Evolutionary conservation across 1,284 basidiomycete species (phyloP).

Genomic region (Puccinia hordei): DNA sequence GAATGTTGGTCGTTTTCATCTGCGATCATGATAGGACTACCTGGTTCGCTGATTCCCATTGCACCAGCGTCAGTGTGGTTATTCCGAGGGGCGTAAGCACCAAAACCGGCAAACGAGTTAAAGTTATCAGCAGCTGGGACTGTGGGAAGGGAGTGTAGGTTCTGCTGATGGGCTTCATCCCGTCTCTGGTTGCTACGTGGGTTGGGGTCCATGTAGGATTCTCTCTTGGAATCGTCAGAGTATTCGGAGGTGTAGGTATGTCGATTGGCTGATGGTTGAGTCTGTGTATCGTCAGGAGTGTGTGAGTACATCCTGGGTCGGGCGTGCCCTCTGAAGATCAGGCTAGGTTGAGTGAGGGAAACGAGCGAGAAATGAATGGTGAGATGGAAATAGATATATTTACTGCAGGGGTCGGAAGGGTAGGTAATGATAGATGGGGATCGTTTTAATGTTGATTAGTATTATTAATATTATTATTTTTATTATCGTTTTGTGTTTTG

Average conservation of each 20-base stretch:
- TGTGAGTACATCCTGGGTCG: conserved; percentile 16
- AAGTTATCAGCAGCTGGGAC: conserved; percentile 31
- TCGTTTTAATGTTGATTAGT: too few species aligned
- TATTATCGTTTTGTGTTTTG: too few species aligned
- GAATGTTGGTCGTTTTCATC: conserved; percentile 50
- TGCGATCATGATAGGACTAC: conserved; percentile 49
- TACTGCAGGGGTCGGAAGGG: too few species aligned
- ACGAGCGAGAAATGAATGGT: too few species aligned
- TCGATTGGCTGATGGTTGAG: conserved; percentile 15
- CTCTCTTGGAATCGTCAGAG: conserved; percentile 41
- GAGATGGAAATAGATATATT: too few species aligned
- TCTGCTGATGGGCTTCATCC: conserved; percentile 6
- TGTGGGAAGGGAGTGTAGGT: conserved; percentile 41
- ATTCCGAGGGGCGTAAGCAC: conserved; percentile 23
- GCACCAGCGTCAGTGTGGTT: conserved; percentile 9
- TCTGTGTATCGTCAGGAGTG: conserved; percentile 1
- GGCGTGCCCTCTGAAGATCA: background rate
- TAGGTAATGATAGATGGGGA: too few species aligned
- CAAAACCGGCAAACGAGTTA: conserved; percentile 33
- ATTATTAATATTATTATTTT: too few species aligned
- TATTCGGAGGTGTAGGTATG: conserved; percentile 46
- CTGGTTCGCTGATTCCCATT: conserved; percentile 43
- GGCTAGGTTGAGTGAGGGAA: too few species aligned
- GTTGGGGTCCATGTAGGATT: conserved; percentile 43
- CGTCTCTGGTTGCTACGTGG: background rate